phyloP scores from a whole-genome alignment of 805 yeast genomes.

The Nakazawaea peltata region DNA sequence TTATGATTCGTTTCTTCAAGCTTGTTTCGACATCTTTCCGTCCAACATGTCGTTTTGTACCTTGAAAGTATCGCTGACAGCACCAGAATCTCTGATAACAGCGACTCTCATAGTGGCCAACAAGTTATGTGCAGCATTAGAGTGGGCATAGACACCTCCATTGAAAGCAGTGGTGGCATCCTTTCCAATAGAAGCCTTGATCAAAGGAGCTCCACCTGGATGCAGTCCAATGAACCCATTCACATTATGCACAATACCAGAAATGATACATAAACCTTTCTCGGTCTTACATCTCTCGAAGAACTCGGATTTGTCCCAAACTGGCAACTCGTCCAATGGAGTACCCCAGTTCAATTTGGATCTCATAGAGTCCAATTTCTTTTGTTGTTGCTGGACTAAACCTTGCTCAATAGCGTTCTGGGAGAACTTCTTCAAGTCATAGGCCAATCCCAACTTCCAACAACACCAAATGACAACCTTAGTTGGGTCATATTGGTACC shows the following conservation, averaged over 20 bases:
- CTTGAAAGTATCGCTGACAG: constrained; percentile 44
- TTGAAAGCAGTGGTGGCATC: constrained; percentile 81
- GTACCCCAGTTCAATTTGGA: constrained; percentile 69
- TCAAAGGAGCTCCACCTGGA: constrained; percentile 77
- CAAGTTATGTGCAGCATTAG: constrained; percentile 80
- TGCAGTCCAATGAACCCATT: constrained; percentile 62
- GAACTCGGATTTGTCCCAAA: constrained; percentile 64
- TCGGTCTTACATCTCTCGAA: constrained; percentile 38
- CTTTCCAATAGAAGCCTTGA: constrained; percentile 66
- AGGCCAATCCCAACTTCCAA: constrained; percentile 62
- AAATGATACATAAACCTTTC: constrained; percentile 57
- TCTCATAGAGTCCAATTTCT: constrained; percentile 62
- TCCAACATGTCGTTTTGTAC: constrained; percentile 39
- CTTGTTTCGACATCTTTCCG: constrained; percentile 16
- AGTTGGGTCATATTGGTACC: constrained; percentile 88
- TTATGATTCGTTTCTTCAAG: too few relatives aligned
- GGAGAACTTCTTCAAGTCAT: constrained; percentile 67
- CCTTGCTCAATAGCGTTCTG: constrained; percentile 81
- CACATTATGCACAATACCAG: constrained; percentile 77
- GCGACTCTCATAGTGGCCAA: constrained; percentile 81
- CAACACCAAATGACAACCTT: constrained; percentile 50
- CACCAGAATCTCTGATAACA: constrained; percentile 61
- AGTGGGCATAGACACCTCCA: constrained; percentile 81
- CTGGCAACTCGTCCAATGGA: constrained; percentile 55
- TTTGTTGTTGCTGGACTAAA: constrained; percentile 73